Percentiles rank a stretch among this genome's conserved stretches.
Evolutionary conservation across 345 rosid species (phyloP).

Genomic region (Raphanus raphanistrum): DNA sequence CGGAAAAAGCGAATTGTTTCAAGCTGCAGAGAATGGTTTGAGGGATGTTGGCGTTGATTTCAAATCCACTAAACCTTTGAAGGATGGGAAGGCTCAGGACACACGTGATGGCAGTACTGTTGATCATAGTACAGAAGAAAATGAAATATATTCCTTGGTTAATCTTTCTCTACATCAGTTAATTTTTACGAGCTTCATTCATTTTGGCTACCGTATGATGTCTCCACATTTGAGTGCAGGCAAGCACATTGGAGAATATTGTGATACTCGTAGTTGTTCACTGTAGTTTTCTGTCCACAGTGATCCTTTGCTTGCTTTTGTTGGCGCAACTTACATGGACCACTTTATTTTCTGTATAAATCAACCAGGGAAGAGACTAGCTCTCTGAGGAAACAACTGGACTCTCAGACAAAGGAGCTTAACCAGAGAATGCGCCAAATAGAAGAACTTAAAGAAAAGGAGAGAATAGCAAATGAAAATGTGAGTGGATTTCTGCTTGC

Average conservation of each 20-base stretch:
- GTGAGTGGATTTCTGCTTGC: constrained; percentile 49
- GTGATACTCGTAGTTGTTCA: constrained; percentile 10
- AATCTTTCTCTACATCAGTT: constrained; percentile 31
- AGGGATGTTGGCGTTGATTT: constrained; percentile 71
- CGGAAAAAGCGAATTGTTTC: constrained; percentile 62
- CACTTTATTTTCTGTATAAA: background rate
- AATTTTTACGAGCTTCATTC: constrained; percentile 19
- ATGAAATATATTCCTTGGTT: constrained; percentile 85
- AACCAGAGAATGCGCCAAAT: constrained; percentile 62
- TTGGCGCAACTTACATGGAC: background rate
- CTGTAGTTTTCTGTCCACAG: background rate
- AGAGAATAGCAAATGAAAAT: constrained; percentile 88
- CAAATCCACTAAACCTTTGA: constrained; percentile 52
- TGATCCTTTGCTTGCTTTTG: constrained; percentile 3
- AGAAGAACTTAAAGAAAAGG: constrained; percentile 88
- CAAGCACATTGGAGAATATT: constrained; percentile 91
- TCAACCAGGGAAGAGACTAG: constrained; percentile 78
- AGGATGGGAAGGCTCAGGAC: constrained; percentile 43
- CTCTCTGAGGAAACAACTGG: constrained; percentile 63
- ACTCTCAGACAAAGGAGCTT: constrained; percentile 80
- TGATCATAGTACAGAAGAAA: constrained; percentile 52
- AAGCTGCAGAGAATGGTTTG: constrained; percentile 85
- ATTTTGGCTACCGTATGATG: constrained; percentile 12
- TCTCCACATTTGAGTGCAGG: constrained; percentile 48
- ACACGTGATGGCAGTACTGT: constrained; percentile 35